A percentile compares a stretch with the other conserved stretches of the same genome.
These are phyloP conservation scores for Sanghuangporus sanghuang DNA, from an alignment of 1,284 basidiomycete genomes.

Conservation along the genomic window DNA sequence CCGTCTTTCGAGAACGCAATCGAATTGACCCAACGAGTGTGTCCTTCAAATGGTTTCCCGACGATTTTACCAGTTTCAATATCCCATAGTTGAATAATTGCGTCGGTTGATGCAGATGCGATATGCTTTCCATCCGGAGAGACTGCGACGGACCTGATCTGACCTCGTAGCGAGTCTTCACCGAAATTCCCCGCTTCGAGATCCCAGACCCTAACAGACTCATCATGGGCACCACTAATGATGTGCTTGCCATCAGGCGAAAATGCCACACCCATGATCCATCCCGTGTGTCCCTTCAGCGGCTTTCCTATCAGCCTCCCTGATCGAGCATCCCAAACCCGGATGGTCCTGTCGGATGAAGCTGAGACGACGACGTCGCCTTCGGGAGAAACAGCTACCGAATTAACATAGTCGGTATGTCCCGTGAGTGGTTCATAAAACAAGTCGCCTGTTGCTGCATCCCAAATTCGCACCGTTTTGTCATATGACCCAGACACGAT, in stretches of 20 bases:
- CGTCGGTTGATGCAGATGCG: conserved; percentile 1
- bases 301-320: conserved; percentile 8
- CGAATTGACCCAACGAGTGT: conserved; percentile 89
- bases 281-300: conserved; percentile 13
- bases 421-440: conserved; percentile 10
- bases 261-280: conserved; percentile 59
- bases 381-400: conserved; percentile 19
- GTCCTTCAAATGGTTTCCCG: conserved; percentile 72
- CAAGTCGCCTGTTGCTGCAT: conserved; percentile 8
- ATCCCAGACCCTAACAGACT: conserved; percentile 90
- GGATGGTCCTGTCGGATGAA: conserved; percentile 35
- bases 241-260: conserved; percentile 30
- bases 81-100: conserved; percentile 63
- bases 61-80: conserved; percentile 82
- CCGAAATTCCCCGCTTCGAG: conserved; percentile 65
- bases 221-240: conserved; percentile 86
- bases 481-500: conserved; percentile 16
- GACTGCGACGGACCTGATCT: conserved; percentile 55
- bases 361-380: conserved; percentile 57
- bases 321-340: conserved; percentile 20
- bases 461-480: conserved; percentile 12
- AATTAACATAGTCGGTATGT: conserved; percentile 6
- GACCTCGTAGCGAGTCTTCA: conserved; percentile 72
- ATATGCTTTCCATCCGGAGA: background rate
- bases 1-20: conserved; percentile 82